phyloP scores from a whole-genome alignment of 805 yeast genomes.

The Blastobotrys parvus region DNA sequence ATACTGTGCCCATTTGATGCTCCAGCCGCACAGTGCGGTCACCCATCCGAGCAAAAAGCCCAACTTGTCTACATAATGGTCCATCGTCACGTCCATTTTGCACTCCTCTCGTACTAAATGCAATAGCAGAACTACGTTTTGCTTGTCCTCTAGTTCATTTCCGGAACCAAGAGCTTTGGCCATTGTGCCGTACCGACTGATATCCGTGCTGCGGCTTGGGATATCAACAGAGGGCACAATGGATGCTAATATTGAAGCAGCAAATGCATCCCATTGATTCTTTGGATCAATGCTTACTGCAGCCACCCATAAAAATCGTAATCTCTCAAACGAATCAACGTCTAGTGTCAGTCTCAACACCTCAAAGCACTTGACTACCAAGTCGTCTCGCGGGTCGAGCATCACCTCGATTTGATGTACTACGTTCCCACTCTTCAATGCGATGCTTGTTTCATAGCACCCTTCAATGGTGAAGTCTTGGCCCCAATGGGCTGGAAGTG shows the following conservation, averaged over 20 bases:
- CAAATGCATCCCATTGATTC: constrained; percentile 57
- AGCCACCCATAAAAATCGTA: constrained; percentile 59
- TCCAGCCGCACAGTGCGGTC: constrained; percentile 68
- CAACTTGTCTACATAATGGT: constrained; percentile 32
- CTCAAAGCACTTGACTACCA: constrained; percentile 39
- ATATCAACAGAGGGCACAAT: neutral
- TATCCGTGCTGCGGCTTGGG: neutral
- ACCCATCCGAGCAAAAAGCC: constrained; percentile 53
- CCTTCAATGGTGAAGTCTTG: constrained; percentile 2
- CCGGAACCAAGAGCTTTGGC: neutral
- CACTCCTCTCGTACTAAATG: constrained; percentile 76
- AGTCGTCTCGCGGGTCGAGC: constrained; percentile 37
- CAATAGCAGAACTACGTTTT: constrained; percentile 37
- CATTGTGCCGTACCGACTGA: neutral
- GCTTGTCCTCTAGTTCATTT: neutral
- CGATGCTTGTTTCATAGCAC: constrained; percentile 5
- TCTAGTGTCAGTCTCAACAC: constrained; percentile 48
- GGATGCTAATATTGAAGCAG: constrained; percentile 21
- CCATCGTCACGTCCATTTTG: constrained; percentile 44
- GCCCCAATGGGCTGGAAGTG: constrained; percentile 3
- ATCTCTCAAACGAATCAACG: constrained; percentile 45
- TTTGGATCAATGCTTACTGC: constrained; percentile 35
- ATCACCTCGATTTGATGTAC: constrained; percentile 7
- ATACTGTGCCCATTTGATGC: constrained; percentile 44
- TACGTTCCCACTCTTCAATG: constrained; percentile 4